A percentile compares a stretch with the other conserved stretches of the same genome.
Conservation (phyloP, 352 stramenopile genomes). For the Phytophthora ohioensis region DNA sequence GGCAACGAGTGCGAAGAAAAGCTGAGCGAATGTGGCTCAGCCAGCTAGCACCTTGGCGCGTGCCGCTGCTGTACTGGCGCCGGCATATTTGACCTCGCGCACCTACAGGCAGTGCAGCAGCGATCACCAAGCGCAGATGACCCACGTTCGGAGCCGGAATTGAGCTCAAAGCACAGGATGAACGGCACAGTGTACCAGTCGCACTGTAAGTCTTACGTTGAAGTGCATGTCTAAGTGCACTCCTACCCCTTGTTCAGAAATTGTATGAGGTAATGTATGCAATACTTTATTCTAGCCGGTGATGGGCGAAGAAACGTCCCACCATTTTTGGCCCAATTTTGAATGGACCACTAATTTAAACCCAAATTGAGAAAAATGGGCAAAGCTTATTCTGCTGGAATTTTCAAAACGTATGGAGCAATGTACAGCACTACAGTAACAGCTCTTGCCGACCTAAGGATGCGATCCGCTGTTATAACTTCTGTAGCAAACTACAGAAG, state of each 20-base stretch:
- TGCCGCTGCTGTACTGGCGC: background rate
- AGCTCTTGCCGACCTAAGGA: no score
- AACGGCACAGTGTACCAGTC: constrained; percentile 3
- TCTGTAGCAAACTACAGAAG: no score
- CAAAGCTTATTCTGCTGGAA: background rate
- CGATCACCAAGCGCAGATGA: background rate
- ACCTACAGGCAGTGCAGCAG: background rate
- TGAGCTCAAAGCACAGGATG: background rate
- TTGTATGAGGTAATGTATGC: background rate
- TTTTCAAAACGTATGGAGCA: background rate
- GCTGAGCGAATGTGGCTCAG: background rate
- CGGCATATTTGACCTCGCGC: constrained; percentile 2
- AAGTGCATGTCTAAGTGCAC: constrained; percentile 10
- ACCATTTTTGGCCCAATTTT: background rate
- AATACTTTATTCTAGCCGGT: background rate
- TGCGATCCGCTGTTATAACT: no score
- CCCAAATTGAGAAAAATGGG: background rate
- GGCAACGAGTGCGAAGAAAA: background rate
- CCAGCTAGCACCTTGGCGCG: background rate
- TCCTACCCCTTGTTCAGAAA: constrained; percentile 5
- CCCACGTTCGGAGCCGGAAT: background rate
- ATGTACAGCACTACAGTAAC: no score
- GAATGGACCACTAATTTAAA: background rate
- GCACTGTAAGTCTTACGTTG: constrained; percentile 1
- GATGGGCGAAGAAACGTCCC: background rate